Evolutionary conservation across 495 filamentous ascomycete species (phyloP).

Genomic region (Staphylotrichum tortipilum): DNA sequence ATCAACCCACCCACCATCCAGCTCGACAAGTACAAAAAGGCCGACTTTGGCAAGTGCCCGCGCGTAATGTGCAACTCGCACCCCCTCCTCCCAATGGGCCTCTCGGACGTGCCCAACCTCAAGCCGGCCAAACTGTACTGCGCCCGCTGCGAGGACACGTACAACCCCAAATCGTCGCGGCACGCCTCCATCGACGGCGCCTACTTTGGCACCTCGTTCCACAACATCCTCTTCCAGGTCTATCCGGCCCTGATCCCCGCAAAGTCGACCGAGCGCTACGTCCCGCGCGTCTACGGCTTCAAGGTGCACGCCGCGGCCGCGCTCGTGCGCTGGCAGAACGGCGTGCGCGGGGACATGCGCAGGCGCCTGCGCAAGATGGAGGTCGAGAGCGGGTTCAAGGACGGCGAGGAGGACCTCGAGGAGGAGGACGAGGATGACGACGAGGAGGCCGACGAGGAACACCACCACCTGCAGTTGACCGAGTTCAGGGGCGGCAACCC

Average conservation of each 20-base stretch:
- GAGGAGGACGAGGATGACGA: constrained; percentile 32
- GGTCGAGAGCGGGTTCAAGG: constrained; percentile 52
- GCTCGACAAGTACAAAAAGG: constrained; percentile 98
- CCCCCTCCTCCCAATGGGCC: constrained; percentile 85
- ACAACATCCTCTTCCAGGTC: constrained; percentile 98
- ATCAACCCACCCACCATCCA: constrained; percentile 28
- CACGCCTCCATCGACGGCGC: constrained; percentile 93
- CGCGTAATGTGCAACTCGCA: constrained; percentile 89
- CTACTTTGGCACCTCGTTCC: constrained; percentile 96
- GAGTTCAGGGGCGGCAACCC: not conserved
- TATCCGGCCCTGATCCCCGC: constrained; percentile 80
- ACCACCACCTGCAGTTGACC: not conserved
- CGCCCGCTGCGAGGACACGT: constrained; percentile 92
- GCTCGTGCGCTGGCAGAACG: constrained; percentile 83
- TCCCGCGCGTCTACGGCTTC: constrained; percentile 88
- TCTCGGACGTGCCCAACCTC: constrained; percentile 73
- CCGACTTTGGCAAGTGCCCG: constrained; percentile 96
- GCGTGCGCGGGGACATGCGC: constrained; percentile 68
- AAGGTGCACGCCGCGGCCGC: constrained; percentile 86
- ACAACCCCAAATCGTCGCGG: constrained; percentile 96
- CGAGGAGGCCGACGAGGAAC: constrained; percentile 25
- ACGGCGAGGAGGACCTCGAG: constrained; percentile 40
- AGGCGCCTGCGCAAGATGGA: constrained; percentile 52
- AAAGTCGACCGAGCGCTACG: constrained; percentile 78
- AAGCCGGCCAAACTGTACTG: constrained; percentile 96